Evolutionary conservation across 306 rosid species (phyloP), one percentile per base, ranked within the genome.

Genomic region (Glycine soja): DNA sequence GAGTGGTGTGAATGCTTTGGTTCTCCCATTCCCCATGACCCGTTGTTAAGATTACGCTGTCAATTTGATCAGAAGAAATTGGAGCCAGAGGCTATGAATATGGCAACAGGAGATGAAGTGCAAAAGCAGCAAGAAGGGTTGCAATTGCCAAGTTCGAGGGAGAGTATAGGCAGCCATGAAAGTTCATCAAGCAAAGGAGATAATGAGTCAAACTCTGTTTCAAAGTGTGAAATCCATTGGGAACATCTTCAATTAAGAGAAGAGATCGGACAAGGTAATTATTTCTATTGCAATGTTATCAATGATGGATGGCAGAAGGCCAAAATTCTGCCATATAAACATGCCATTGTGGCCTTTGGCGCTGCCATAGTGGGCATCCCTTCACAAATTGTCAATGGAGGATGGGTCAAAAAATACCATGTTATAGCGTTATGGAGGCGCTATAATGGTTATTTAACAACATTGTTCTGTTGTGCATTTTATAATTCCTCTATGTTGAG

Each of bases 181-280:
- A 89, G 87, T 72, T 87, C 88, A 40, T 90, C 87, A 48, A 85
- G 88, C 80, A 91, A 83, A 87, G 88, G 86, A 52, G 91, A 82
- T 70, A 74, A 14, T 58, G 87, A 90, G 72, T 92, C 86, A 59
- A 81, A 76, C 65, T 70, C 89, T 54, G 66, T 81, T 43, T 84
- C 57, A 30, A 80, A 82, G 51, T 86, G 88, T 76, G 96, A 84
- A 78, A 91, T 93, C 72, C 84, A 38, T 13, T 91, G 92, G 94
- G 90, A 93, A 78, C 88, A 90, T 73, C 83, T 93, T 75, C 86
- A 84, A 42, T 83, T 91, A 42, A 85, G 92, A 75, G 91, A 89
- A 36, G 92, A 85, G 81, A 84, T 91, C 77, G 97, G 96, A 84
- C 91, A 90, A 76, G 96, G 97, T 91, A 91, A 57, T 80, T 43